phyloP scores from a whole-genome alignment of 352 stramenopile genomes.

The Phytophthora tentaculata region DNA sequence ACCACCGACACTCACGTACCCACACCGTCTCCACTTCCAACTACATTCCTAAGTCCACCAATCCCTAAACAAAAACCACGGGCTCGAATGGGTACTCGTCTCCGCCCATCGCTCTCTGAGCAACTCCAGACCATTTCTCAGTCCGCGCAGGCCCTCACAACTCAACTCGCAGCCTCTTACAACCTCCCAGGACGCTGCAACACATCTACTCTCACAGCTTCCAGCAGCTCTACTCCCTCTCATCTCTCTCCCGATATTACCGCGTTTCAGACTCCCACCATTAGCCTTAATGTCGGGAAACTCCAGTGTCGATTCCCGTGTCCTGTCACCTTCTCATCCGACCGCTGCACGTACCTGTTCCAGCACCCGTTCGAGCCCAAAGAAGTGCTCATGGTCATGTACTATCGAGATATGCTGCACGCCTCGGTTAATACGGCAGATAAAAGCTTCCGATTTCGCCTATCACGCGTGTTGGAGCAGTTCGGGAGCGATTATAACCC shows the following conservation, averaged over 20 bases:
- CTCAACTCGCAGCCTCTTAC: constrained; percentile 53
- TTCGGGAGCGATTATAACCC: constrained; percentile 73
- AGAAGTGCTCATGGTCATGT: constrained; percentile 80
- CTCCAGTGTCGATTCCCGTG: constrained; percentile 73
- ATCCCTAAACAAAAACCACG: constrained; percentile 12
- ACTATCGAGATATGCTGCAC: constrained; percentile 73
- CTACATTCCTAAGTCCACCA: constrained; percentile 14
- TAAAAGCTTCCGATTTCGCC: constrained; percentile 54
- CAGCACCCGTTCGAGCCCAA: constrained; percentile 75
- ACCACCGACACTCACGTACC: not conserved
- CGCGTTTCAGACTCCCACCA: constrained; percentile 56
- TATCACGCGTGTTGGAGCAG: constrained; percentile 51
- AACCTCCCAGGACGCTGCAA: constrained; percentile 46
- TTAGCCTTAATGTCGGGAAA: constrained; percentile 53
- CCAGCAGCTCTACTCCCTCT: not conserved
- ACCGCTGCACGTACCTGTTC: constrained; percentile 73
- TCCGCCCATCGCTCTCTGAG: constrained; percentile 69
- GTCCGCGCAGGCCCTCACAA: constrained; percentile 53
- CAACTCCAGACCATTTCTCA: constrained; percentile 69
- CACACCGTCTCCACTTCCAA: not conserved
- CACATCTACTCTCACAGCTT: constrained; percentile 6
- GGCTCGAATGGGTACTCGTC: no score
- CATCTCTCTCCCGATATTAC: constrained; percentile 2
- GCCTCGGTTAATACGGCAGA: constrained; percentile 47
- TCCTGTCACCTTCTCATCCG: constrained; percentile 50